Conservation (phyloP, 2,329 filamentous ascomycete genomes). For the Trichoderma lentiforme region DNA sequence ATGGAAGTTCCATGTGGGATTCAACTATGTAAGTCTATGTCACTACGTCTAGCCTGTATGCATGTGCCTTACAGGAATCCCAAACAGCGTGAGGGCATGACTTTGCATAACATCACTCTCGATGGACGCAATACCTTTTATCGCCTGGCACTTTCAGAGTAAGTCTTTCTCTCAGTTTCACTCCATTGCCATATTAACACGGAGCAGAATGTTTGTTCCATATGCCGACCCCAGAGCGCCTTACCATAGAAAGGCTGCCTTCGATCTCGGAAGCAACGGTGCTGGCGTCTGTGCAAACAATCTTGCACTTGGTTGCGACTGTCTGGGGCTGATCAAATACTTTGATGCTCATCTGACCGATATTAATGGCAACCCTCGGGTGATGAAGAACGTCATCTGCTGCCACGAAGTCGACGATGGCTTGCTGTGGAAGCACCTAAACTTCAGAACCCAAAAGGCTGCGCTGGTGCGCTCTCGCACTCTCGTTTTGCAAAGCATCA, state of each 20-base stretch:
- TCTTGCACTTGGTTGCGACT: background rate
- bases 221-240: background rate
- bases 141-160: background rate
- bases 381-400: background rate
- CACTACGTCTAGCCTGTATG: background rate
- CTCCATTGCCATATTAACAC: background rate
- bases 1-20: constrained; percentile 66
- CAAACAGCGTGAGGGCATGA: background rate
- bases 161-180: background rate
- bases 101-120: background rate
- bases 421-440: background rate
- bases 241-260: background rate
- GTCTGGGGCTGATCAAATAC: background rate
- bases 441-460: background rate
- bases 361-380: background rate
- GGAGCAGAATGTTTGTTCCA: background rate
- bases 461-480: background rate
- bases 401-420: background rate
- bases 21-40: constrained; percentile 47
- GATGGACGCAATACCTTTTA: background rate
- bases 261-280: background rate
- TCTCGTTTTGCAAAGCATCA: background rate
- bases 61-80: background rate
- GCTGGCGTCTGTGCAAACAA: background rate
- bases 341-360: background rate